phyloP scores from a whole-genome alignment of 495 filamentous ascomycete genomes.

The Aspergillus avenaceus region DNA sequence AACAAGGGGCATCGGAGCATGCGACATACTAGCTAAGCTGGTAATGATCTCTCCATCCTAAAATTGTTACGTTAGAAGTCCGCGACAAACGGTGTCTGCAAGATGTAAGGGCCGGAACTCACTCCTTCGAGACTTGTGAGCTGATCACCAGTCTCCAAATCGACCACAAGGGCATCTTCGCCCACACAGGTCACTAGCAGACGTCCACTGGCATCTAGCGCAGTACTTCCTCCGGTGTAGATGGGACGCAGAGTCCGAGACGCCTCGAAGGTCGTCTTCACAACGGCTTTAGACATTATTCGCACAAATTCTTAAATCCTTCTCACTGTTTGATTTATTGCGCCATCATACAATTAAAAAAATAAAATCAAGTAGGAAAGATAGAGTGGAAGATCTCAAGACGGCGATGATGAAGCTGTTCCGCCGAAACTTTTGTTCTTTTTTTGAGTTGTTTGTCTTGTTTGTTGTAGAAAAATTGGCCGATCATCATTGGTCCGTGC shows the following conservation, averaged over 20 bases:
- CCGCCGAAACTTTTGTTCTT: conserved; percentile 28
- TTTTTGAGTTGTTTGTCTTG: conserved; percentile 38
- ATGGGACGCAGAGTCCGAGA: conserved; percentile 81
- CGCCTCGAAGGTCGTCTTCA: conserved; percentile 84
- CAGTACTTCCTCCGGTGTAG: conserved; percentile 85
- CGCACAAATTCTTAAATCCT: conserved; percentile 6
- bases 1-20: too few relatives aligned
- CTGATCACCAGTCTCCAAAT: conserved; percentile 77
- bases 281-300: conserved; percentile 45
- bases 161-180: conserved; percentile 84
- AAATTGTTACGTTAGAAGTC: conserved; percentile 15
- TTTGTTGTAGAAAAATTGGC: conserved; percentile 21
- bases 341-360: conserved; percentile 17
- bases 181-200: conserved; percentile 82
- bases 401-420: conserved; percentile 4
- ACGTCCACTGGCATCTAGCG: conserved; percentile 74
- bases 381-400: background rate
- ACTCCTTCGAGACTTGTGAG: conserved; percentile 88
- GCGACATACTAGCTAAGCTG: conserved; percentile 65
- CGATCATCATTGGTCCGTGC: conserved; percentile 30
- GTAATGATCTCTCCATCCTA: conserved; percentile 94
- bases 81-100: background rate
- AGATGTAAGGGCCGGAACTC: conserved; percentile 25
- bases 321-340: conserved; percentile 10
- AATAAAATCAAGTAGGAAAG: background rate